These are phyloP conservation scores for Uronychia binucleata DNA, from an alignment of 73 alveolate species.

Conservation along the genomic window DNA sequence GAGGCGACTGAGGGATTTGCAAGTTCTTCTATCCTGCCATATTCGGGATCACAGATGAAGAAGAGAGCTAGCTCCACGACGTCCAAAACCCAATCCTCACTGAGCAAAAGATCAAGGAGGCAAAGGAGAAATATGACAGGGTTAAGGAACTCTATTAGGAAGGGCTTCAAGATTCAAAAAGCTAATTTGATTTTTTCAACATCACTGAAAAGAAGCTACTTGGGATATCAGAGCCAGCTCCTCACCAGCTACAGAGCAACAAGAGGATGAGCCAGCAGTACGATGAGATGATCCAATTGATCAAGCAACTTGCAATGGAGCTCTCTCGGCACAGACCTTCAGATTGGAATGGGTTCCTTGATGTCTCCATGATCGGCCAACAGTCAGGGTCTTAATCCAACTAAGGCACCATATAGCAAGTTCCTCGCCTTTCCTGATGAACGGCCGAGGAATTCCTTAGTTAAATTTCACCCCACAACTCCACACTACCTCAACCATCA, in stretches of 20 bases:
- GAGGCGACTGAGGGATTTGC: constrained; percentile 74
- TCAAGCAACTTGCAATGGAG: constrained; percentile 54
- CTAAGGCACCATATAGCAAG: no score
- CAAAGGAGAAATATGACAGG: not conserved
- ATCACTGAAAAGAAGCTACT: not conserved
- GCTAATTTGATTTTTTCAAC: not conserved
- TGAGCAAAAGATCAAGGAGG: constrained; percentile 96
- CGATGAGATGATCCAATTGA: constrained; percentile 1
- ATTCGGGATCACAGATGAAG: constrained; percentile 39
- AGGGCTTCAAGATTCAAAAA: not conserved
- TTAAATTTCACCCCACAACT: no score
- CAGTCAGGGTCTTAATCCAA: not conserved
- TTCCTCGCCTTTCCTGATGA: no score
- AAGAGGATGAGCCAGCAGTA: constrained; percentile 7
- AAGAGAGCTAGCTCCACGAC: constrained; percentile 40
- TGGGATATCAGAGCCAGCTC: constrained; percentile 12
- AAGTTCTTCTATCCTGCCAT: constrained; percentile 66
- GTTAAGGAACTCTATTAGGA: not conserved
- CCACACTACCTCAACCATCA: no score
- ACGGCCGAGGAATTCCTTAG: no score
- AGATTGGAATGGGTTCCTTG: constrained; percentile 66
- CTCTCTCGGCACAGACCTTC: constrained; percentile 53
- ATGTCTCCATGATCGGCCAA: constrained; percentile 23
- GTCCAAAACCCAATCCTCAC: constrained; percentile 81
- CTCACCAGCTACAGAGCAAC: constrained; percentile 27